Conservation (phyloP, 257 asterid genomes). For the Echites panduratus region DNA sequence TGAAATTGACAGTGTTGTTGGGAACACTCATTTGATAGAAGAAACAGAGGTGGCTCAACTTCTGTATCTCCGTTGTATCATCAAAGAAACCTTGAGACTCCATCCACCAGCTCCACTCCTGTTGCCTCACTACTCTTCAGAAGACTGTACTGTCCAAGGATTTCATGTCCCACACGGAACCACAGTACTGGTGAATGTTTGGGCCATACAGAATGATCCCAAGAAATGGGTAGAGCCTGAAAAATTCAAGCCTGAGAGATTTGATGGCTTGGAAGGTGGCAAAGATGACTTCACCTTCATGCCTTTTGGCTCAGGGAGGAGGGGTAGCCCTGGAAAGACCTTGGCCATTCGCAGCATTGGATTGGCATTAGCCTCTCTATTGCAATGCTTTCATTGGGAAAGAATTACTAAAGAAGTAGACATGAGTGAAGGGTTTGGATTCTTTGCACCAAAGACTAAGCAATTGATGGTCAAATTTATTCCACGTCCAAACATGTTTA, state of each 20-base stretch:
- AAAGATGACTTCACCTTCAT: conserved; percentile 22
- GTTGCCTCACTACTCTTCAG: conserved; percentile 52
- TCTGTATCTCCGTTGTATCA: conserved; percentile 45
- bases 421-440: neutral
- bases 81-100: conserved; percentile 57
- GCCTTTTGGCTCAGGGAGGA: conserved; percentile 27
- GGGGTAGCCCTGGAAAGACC: conserved; percentile 30
- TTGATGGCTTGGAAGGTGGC: conserved; percentile 17
- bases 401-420: conserved; percentile 20
- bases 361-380: conserved; percentile 26
- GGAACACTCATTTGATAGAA: conserved; percentile 17
- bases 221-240: conserved; percentile 48
- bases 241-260: conserved; percentile 57
- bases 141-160: conserved; percentile 53
- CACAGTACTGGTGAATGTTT: conserved; percentile 45
- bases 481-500: neutral
- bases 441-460: neutral
- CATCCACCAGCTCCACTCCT: conserved; percentile 56
- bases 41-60: conserved; percentile 35
- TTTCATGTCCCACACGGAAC: conserved; percentile 44
- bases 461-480: neutral
- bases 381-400: conserved; percentile 27
- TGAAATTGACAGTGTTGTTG: conserved; percentile 27
- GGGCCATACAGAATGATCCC: conserved; percentile 66
- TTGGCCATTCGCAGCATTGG: conserved; percentile 27